These are phyloP conservation scores for Yarrowia sp. DNA, from an alignment of 805 yeast species.

Conservation along the genomic window DNA sequence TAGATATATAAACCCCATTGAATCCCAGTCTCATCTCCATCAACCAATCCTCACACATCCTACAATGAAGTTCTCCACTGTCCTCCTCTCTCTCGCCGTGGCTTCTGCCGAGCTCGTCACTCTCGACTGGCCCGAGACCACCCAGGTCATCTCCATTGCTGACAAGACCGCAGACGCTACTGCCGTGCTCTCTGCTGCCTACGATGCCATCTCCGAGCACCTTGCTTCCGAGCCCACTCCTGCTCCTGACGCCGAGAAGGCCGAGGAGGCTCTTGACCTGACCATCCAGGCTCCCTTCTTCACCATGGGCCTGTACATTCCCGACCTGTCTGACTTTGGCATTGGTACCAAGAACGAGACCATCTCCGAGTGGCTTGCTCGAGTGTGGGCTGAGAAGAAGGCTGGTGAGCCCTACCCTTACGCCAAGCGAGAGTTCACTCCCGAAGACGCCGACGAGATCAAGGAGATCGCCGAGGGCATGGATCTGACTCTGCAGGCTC, in stretches of 20 bases:
- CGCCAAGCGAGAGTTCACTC: constrained; percentile 6
- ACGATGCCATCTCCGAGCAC: constrained; percentile 14
- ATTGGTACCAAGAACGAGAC: constrained; percentile 10
- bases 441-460: not conserved
- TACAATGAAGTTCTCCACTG: constrained; percentile 9
- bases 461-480: constrained; percentile 3
- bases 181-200: constrained; percentile 5
- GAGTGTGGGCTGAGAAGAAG: not conserved
- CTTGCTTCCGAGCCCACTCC: constrained; percentile 1
- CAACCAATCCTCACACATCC: not conserved
- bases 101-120: constrained; percentile 1
- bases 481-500: constrained; percentile 17
- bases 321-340: constrained; percentile 14
- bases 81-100: not conserved
- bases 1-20: too few relatives aligned
- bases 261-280: constrained; percentile 1
- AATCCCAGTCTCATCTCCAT: not conserved
- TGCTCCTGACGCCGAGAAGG: not conserved
- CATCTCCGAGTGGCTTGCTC: not conserved
- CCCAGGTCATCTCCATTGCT: constrained; percentile 8
- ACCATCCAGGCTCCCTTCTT: constrained; percentile 14
- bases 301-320: constrained; percentile 4
- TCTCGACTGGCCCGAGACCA: constrained; percentile 13
- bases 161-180: not conserved
- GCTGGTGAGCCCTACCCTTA: not conserved